A percentile compares a stretch with the other conserved stretches of the same genome.
Conservation (phyloP, 2,329 filamentous ascomycete genomes). For the Tolypocladium capitatum region DNA sequence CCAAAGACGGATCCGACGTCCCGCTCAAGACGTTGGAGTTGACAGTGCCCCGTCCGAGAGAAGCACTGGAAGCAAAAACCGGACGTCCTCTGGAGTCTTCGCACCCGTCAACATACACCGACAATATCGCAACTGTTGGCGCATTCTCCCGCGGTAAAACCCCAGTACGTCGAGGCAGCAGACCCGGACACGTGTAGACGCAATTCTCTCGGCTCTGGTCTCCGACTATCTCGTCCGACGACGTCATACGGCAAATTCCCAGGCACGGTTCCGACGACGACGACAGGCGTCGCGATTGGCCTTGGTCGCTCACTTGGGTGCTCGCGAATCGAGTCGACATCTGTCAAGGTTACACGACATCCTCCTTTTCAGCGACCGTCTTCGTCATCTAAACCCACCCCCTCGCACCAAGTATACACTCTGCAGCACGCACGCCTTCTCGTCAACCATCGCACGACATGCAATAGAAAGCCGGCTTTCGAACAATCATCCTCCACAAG, state of each 20-base stretch:
- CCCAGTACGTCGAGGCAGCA: neutral
- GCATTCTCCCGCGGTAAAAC: neutral
- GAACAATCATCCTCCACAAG: slow-evolving; percentile 1
- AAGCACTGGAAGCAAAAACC: neutral
- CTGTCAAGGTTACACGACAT: slow-evolving; percentile 3
- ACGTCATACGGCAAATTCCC: neutral
- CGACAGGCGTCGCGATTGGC: neutral
- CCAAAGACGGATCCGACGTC: neutral
- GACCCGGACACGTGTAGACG: neutral
- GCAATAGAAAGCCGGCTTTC: slow-evolving; percentile 6
- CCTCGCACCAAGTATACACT: neutral
- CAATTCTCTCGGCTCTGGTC: neutral
- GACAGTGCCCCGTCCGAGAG: neutral
- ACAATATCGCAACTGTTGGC: neutral
- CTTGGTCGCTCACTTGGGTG: neutral
- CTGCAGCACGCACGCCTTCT: neutral
- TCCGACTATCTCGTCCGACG: neutral
- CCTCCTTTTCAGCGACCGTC: neutral
- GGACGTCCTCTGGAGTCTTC: neutral
- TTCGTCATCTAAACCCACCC: neutral
- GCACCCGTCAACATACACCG: neutral
- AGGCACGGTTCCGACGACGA: neutral
- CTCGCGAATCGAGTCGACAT: neutral
- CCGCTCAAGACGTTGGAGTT: neutral
- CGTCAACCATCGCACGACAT: slow-evolving; percentile 9